A percentile compares a stretch with the other conserved stretches of the same genome.
These are phyloP conservation scores for Pseudogymnoascus destructans DNA, from an alignment of 2,329 filamentous ascomycete genomes.

Conservation along the genomic window DNA sequence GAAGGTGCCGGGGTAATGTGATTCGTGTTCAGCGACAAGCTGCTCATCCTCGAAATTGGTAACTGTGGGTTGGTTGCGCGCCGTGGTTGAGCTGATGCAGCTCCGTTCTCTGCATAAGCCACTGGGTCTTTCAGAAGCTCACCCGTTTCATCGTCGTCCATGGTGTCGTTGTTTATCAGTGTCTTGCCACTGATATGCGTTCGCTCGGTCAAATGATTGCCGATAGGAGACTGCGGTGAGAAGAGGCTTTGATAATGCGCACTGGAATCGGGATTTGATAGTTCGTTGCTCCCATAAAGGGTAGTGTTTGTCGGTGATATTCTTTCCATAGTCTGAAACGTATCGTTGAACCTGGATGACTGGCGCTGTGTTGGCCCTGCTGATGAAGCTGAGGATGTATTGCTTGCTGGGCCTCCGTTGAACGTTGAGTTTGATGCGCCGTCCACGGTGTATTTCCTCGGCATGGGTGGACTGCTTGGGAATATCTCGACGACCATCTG, in stretches of 20 bases:
- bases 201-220: slow-evolving; percentile 52
- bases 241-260: slow-evolving; percentile 50
- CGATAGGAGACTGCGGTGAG: slow-evolving; percentile 60
- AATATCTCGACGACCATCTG: slow-evolving; percentile 47
- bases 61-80: slow-evolving; percentile 61
- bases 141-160: slow-evolving; percentile 57
- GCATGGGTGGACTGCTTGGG: slow-evolving; percentile 23
- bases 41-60: slow-evolving; percentile 54
- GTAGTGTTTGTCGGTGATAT: slow-evolving; percentile 43
- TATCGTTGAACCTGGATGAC: slow-evolving; percentile 34
- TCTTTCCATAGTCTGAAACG: slow-evolving; percentile 38
- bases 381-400: slow-evolving; percentile 20
- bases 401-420: slow-evolving; percentile 27
- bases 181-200: slow-evolving; percentile 49
- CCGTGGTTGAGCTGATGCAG: slow-evolving; percentile 39
- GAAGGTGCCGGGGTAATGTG: slow-evolving; percentile 29
- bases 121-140: slow-evolving; percentile 60
- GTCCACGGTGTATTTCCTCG: slow-evolving; percentile 42
- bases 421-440: slow-evolving; percentile 11
- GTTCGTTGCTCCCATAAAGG: slow-evolving; percentile 41
- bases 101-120: slow-evolving; percentile 60
- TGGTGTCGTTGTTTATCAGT: slow-evolving; percentile 56
- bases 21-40: slow-evolving; percentile 59
- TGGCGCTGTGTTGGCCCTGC: slow-evolving; percentile 7
- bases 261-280: slow-evolving; percentile 42